Evolutionary conservation across 192 early-diverging fungal species (phyloP), one percentile per base, ranked within the genome.

Genomic region (Coemansia sp.): DNA sequence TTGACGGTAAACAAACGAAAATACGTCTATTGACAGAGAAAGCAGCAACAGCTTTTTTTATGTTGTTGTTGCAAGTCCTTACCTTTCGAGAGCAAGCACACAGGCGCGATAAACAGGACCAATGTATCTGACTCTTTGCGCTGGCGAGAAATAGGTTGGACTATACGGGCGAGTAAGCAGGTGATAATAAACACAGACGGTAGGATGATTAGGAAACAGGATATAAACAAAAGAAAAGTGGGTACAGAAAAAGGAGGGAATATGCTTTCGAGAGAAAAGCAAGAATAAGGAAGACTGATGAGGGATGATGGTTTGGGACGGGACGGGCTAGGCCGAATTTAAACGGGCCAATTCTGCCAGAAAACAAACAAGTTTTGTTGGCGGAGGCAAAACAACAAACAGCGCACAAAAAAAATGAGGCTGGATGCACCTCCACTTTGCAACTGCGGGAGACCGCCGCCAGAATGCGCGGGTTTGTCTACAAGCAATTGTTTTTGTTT

Each of bases 321-420:
- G 11, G 42, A 5, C 42, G 14, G 23, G 49, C 22, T 22, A 52
- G 14, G 49, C 49, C 10, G 49, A 15, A 52, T 52, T 52, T 52
- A 52, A 52, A 52, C 23, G 49, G 49, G 49, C 22, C 22, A 52
- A 52, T 52, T 52, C 8, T 52, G 22, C 9, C 49, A 52, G 49
- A 25, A 9, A 52, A 52, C 38, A 40, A 52, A 7, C 45, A 48
- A 52, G 19, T 17, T 15, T 20, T 7, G 46, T 17, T 48, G 45
- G 45, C n/a, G 45, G 23, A 23, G 20, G 49, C 22, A 52, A 52
- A 52, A 20, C 8, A 52, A 52, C 49, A 52, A 52, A 2, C 19
- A 13, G 23, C 49, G 13, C 9, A 22, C 45, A 48, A 48, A 48
- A 48, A 48, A 52, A 52, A 36, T 34, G 40, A 53, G 33, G 33